Base-by-base conservation (phyloP, 2,329 filamentous ascomycete species). In the Penicillium sp. region DNA sequence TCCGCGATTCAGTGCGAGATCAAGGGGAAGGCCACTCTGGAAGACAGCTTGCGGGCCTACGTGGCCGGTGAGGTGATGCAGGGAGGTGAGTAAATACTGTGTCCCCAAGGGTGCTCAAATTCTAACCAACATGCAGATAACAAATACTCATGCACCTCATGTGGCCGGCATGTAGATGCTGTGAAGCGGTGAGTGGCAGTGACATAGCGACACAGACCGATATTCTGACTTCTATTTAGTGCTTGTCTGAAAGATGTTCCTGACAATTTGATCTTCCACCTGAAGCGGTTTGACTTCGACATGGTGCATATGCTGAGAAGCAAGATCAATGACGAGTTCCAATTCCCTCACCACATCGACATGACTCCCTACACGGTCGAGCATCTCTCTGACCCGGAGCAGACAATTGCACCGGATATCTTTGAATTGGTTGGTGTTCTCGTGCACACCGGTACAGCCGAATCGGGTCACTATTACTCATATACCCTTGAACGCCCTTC, bases 401-500 rank as follows among this genome's bases (percentile, higher is more conserved):
- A 74, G 3, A 72, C 77, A 3, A 69, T 71, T 4, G 69, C 80
- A 39, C 78, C 84, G 34, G 93, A 98, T 67, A 68, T 87, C 0
- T 98, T 97, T 61, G 88, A 96, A 67, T 78, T 98, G 3, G 90
- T 95, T n/a, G 93, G 93, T 3, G 82, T 98, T 40, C 81, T 98
- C 17, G 88, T 98, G 2, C 93, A 98, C 65, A 85, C 87, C 13
- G 93, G 93, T 15, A 95, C 87, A 3, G 89, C 91, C 12, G 88
- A 96, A 64, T 91, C 88, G 26, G 93, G 93, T 0, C 93, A 98
- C 67, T 98, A 98, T 70, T 97, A 96, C 70, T 97, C 91, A 0
- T 97, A 89, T 65, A 88, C 94, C 55, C 85, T 88, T 46, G 86
- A 95, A 66, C 80, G 89, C 17, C 82, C 87, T 15, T 69, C 76